Conservation (phyloP, 768 basidiomycete genomes). For the Phanerodontia chrysosporium region DNA sequence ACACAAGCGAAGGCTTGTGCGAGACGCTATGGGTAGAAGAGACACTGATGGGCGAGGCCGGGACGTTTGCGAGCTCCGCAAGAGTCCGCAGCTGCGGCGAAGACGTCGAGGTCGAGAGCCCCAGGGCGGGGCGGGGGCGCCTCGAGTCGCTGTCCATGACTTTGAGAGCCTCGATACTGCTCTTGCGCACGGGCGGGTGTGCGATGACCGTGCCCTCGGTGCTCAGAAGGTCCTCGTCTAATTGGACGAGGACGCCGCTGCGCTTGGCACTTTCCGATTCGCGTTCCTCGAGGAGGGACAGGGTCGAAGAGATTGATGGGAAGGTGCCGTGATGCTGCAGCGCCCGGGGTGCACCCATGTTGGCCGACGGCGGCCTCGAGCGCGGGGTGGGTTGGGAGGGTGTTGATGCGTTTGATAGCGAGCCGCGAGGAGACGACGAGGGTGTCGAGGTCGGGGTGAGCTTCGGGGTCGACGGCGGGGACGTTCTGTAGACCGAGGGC, state of each 20-base stretch:
- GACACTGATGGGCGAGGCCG: constrained; percentile 16
- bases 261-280: constrained; percentile 21
- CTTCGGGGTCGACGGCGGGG: constrained; percentile 10
- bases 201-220: constrained; percentile 12
- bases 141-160: neutral
- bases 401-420: neutral
- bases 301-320: constrained; percentile 26
- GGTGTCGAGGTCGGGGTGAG: constrained; percentile 7
- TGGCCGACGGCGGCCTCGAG: constrained; percentile 11
- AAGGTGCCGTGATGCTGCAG: constrained; percentile 24
- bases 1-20: constrained; percentile 7
- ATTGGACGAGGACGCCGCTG: constrained; percentile 17
- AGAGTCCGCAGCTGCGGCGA: constrained; percentile 23
- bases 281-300: constrained; percentile 23
- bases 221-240: constrained; percentile 9
- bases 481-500: neutral
- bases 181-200: constrained; percentile 6
- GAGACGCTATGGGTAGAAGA: neutral
- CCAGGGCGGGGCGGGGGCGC: constrained; percentile 18
- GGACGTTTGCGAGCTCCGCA: constrained; percentile 18
- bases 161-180: constrained; percentile 1
- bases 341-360: constrained; percentile 29
- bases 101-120: constrained; percentile 21
- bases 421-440: constrained; percentile 11
- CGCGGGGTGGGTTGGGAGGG: constrained; percentile 1